phyloP scores from a whole-genome alignment of 2,329 filamentous ascomycete species.

The Zopfia rhizophila region DNA sequence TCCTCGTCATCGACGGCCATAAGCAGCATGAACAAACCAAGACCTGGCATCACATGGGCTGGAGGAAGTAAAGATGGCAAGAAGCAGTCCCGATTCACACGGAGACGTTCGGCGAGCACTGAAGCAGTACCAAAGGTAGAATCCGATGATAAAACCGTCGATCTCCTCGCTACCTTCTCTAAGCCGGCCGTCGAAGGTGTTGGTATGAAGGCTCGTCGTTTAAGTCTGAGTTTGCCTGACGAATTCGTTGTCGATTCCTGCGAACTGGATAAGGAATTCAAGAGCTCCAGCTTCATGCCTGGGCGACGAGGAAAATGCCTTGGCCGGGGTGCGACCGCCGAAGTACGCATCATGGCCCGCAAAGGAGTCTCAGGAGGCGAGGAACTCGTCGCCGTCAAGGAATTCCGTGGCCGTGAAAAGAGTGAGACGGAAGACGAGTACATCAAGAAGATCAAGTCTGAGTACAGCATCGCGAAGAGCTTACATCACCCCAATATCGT shows the following conservation, averaged over 20 bases:
- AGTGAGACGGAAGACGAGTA: slow-evolving; percentile 79
- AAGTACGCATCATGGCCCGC: slow-evolving; percentile 81
- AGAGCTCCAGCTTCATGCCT: slow-evolving; percentile 72
- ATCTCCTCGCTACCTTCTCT: slow-evolving; percentile 48
- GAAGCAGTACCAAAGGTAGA: slow-evolving; percentile 42
- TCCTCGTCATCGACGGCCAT: slow-evolving; percentile 43
- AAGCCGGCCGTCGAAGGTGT: slow-evolving; percentile 72
- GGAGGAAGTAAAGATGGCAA: slow-evolving; percentile 31
- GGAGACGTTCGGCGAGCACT: slow-evolving; percentile 50
- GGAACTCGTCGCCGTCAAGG: slow-evolving; percentile 85
- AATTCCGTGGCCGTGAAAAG: slow-evolving; percentile 78
- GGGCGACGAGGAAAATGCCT: slow-evolving; percentile 79
- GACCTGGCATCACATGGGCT: slow-evolving; percentile 43
- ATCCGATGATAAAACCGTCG: slow-evolving; percentile 38
- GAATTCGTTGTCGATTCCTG: slow-evolving; percentile 77
- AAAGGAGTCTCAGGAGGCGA: slow-evolving; percentile 70
- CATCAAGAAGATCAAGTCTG: slow-evolving; percentile 88
- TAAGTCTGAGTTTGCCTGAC: slow-evolving; percentile 78
- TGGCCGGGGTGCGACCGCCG: slow-evolving; percentile 84
- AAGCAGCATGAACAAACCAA: slow-evolving; percentile 35
- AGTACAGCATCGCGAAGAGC: slow-evolving; percentile 88
- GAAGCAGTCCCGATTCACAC: slow-evolving; percentile 31
- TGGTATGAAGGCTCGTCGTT: slow-evolving; percentile 79
- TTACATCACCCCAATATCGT: slow-evolving; percentile 89
- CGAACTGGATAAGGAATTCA: slow-evolving; percentile 75